Evolutionary conservation across 148 eudicot genomes (phyloP).

Genomic region (Diospyros kaki): DNA sequence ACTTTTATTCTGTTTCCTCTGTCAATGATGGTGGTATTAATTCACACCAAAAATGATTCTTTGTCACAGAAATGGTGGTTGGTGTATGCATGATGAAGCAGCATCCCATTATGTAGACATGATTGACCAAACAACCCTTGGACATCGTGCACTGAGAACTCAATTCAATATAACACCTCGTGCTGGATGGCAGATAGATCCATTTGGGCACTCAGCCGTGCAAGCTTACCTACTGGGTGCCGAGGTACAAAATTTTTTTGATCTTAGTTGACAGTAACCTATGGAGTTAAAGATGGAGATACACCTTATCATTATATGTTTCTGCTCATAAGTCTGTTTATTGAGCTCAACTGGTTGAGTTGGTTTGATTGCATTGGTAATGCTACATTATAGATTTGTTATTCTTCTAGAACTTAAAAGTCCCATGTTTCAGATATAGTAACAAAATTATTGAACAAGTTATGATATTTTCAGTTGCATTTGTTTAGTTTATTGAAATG

Average conservation of each 20-base stretch:
- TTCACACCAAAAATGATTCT: constrained; percentile 7
- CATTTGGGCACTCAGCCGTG: constrained; percentile 95
- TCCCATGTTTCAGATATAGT: neutral
- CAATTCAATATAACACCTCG: constrained; percentile 78
- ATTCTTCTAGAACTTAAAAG: neutral
- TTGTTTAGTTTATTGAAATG: neutral
- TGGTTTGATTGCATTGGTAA: neutral
- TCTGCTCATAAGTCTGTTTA: constrained; percentile 11
- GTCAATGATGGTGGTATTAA: neutral
- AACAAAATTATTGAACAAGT: no score
- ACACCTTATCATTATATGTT: neutral
- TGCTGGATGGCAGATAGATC: constrained; percentile 97
- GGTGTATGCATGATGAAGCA: constrained; percentile 98
- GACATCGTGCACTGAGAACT: constrained; percentile 52
- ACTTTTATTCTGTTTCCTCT: constrained; percentile 7
- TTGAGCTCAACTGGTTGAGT: neutral
- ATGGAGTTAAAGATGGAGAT: neutral
- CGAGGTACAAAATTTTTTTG: constrained; percentile 41
- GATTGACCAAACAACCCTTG: constrained; percentile 92
- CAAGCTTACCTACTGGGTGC: constrained; percentile 84
- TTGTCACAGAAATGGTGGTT: constrained; percentile 77
- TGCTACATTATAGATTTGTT: neutral
- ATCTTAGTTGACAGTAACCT: neutral
- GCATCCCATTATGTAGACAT: constrained; percentile 75
- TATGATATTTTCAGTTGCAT: neutral